These are phyloP conservation scores for Gynochthodes officinalis DNA, from an alignment of 257 asterid genomes.

Conservation along the genomic window DNA sequence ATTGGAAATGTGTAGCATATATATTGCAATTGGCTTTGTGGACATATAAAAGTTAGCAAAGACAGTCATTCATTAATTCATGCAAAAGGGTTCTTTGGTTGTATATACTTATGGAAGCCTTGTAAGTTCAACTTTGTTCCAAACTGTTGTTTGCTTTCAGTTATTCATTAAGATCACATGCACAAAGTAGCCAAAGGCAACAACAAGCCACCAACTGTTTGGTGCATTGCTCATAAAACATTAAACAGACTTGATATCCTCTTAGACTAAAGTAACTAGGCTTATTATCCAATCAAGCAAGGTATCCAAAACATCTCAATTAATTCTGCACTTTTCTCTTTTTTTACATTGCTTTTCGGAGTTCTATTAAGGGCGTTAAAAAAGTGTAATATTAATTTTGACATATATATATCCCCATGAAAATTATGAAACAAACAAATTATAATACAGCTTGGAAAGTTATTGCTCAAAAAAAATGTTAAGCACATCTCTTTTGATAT, in stretches of 20 bases:
- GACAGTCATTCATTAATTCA: too few species aligned
- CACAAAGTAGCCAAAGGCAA: constrained; percentile 8
- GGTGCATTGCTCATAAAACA: constrained; percentile 5
- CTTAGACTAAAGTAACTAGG: constrained; percentile 1
- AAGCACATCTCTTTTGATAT: too few species aligned
- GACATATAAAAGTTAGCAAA: too few species aligned
- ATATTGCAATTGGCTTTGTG: too few species aligned
- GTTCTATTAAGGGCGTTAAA: too few species aligned
- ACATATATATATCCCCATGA: too few species aligned
- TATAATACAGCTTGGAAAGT: too few species aligned
- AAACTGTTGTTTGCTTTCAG: background rate
- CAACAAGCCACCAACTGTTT: background rate
- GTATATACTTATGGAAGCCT: background rate
- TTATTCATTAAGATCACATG: constrained; percentile 17
- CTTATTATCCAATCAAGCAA: constrained; percentile 14
- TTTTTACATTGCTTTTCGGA: background rate
- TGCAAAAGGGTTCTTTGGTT: too few species aligned
- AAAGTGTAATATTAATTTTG: too few species aligned
- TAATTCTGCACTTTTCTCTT: background rate
- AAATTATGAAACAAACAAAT: too few species aligned
- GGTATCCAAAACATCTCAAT: background rate
- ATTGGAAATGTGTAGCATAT: too few species aligned
- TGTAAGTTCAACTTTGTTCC: background rate
- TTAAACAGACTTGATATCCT: background rate
- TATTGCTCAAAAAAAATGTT: too few species aligned